Base-by-base conservation (phyloP, 192 early-diverging fungal genomes). In the Coemansia sp. region DNA sequence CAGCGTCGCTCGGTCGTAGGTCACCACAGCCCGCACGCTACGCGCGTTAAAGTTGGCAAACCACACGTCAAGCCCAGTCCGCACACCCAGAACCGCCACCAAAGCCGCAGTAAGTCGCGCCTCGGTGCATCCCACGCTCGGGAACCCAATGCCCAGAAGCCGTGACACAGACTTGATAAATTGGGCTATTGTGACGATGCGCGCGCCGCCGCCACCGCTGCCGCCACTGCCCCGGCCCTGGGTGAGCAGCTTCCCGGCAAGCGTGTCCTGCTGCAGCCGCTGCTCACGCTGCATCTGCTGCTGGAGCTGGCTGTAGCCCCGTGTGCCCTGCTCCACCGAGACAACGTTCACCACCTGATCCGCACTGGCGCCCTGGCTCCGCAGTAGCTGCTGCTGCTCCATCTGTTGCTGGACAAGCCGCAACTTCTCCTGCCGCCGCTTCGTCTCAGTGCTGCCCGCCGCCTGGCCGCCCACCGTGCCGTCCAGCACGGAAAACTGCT, bases 31-130 rank as follows among this genome's bases (percentile, higher is more conserved):
- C 11, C 54, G 63, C 9, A 74, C 71, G 18, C 37, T 44, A 16
- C 71, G 71, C 10, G 71, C 64, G 30, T 74, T 74, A n/a, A 74
- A 74, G 39, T 60, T 62, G 21, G 71, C 23, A 30, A 74, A 74
- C 71, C 71, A 74, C 44, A 74, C 71, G 26, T 74, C 71, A 23
- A 74, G 55, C 7, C 41, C 58, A 0, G 71, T 74, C 22, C 71
- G 59, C 30, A 55, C 54, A 2, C 64, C 71, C 28, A 74, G 55
- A 6, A 67, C 55, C 0, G 59, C 71, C 17, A 63, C 47, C 30
- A 74, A 38, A 9, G 64, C 71, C 5, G 49, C 56, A 0, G 53
- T 30, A 12, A 74, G 64, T 9, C 59, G 58, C 23, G 71, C 42
- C 45, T 74, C 71, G 10, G 59, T 74, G 48, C 64, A 63, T 3